Percentiles rank a stretch among this genome's conserved stretches.
phyloP scores from a whole-genome alignment of 495 filamentous ascomycete genomes.

The Aspergillus incahuasiensis region DNA sequence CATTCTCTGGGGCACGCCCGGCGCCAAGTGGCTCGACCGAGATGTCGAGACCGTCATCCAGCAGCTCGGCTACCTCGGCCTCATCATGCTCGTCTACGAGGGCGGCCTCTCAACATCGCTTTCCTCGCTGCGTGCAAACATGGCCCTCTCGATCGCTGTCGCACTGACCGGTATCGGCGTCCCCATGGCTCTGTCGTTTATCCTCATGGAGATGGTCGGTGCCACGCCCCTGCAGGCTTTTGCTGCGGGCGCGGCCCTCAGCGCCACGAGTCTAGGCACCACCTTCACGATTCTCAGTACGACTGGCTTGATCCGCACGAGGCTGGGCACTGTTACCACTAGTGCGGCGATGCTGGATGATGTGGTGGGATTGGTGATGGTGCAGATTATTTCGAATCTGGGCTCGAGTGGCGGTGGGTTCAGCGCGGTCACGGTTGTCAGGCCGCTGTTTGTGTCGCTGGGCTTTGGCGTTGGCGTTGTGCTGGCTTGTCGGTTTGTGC shows the following conservation, averaged over 20 bases:
- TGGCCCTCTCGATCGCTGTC: slow-evolving; percentile 53
- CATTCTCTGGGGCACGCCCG: slow-evolving; percentile 62
- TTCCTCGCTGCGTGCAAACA: slow-evolving; percentile 52
- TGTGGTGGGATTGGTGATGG: slow-evolving; percentile 75
- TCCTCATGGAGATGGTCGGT: slow-evolving; percentile 38
- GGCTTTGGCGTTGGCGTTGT: slow-evolving; percentile 49
- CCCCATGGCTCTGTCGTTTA: slow-evolving; percentile 67
- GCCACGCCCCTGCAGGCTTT: slow-evolving; percentile 59
- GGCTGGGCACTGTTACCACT: slow-evolving; percentile 64
- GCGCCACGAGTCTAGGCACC: slow-evolving; percentile 71
- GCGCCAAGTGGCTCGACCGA: slow-evolving; percentile 47
- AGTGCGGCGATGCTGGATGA: slow-evolving; percentile 81
- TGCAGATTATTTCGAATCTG: slow-evolving; percentile 58
- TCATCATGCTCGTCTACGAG: slow-evolving; percentile 72
- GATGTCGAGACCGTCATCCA: slow-evolving; percentile 53
- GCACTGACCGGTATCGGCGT: slow-evolving; percentile 59
- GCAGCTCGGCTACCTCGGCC: slow-evolving; percentile 69
- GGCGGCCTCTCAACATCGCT: slow-evolving; percentile 65
- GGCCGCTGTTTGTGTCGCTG: slow-evolving; percentile 55
- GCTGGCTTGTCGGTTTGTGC: slow-evolving; percentile 39
- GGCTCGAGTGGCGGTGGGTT: slow-evolving; percentile 32
- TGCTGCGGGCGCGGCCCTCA: slow-evolving; percentile 71
- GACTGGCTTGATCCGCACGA: slow-evolving; percentile 50
- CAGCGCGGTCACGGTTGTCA: slow-evolving; percentile 42
- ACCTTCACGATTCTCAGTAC: slow-evolving; percentile 69